Base-by-base conservation (phyloP, 768 basidiomycete genomes). In the Termitomyces sp. region DNA sequence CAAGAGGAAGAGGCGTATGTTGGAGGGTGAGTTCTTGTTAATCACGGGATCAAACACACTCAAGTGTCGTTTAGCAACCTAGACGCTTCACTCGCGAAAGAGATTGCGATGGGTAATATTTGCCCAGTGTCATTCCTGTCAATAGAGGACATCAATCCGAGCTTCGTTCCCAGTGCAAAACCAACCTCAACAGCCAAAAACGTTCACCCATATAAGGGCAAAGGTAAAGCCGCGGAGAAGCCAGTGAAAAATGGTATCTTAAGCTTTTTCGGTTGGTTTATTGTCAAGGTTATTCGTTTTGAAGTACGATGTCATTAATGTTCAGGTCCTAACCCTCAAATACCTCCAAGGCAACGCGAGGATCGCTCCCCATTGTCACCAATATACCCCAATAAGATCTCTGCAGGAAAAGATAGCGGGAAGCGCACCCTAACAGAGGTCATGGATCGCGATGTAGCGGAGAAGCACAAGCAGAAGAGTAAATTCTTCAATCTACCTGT, bases 91-190 rank as follows among this genome's bases (percentile, higher is more conserved):
- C 60, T 90, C 28, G 93, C 91, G 14, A 83, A 77, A 67, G 70
- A 72, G 45, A 68, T 95, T 17, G 90, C 89, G 0, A 59, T 70
- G 19, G 93, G 93, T 5, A 77, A 88, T 46, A 70, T 81, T 35
- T 84, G 90, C 67, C 93, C 93, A 6, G 74, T 84, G 26, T 83
- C 84, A 28, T 75, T 79, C 40, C 62, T 79, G 45, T 80, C 85
- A 2, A 91, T 96, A 77, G 68, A 76, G 28, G 94, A 97, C 65
- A 91, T 92, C 69, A 84, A 90, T 63, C 84, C 88, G 14, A 63
- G 65, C 9, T 90, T 79, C 66, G 64, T 71, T 43, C 88, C 90
- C 52, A 69, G 78, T 57, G 66, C 70, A 57, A 85, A 79, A 65
- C 64, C 74, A 42, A 64, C 70, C 53, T 61, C 64, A 2, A 53